phyloP scores from a whole-genome alignment of 495 filamentous ascomycete genomes.

The Apiosordaria backusii region DNA sequence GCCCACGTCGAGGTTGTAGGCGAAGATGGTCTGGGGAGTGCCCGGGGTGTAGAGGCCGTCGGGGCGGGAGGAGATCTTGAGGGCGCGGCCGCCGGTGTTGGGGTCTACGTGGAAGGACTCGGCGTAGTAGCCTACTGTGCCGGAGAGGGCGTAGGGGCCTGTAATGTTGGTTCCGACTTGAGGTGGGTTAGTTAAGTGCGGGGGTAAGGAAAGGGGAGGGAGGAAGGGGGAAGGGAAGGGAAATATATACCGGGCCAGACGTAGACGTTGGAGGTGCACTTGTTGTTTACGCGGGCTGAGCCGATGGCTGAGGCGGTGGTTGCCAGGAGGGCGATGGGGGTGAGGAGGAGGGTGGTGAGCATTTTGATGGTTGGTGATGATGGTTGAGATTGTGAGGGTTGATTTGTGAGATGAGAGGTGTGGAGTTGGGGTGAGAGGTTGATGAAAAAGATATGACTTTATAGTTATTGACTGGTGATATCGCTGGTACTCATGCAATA shows the following conservation, averaged over 20 bases:
- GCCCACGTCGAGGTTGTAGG: constrained; percentile 47
- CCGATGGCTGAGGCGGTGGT: constrained; percentile 41
- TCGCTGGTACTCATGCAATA: no score
- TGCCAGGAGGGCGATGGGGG: constrained; percentile 23
- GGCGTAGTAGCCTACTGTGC: constrained; percentile 37
- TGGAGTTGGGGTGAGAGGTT: background rate
- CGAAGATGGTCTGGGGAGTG: constrained; percentile 51
- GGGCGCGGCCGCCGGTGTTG: constrained; percentile 50
- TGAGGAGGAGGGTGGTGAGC: constrained; percentile 19
- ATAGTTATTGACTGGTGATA: no score
- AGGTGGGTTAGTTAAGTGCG: background rate
- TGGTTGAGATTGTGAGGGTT: background rate
- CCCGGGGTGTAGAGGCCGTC: constrained; percentile 52
- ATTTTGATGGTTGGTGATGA: constrained; percentile 17
- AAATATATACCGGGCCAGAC: constrained; percentile 50
- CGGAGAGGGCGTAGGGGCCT: constrained; percentile 37
- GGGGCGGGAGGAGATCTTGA: constrained; percentile 51
- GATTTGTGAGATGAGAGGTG: background rate
- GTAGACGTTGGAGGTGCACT: constrained; percentile 46
- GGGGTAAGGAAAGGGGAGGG: background rate
- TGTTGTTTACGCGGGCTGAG: constrained; percentile 51
- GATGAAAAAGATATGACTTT: background rate
- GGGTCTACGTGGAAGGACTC: constrained; percentile 46
- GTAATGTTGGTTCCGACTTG: constrained; percentile 46
- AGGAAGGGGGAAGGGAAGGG: background rate